Evolutionary conservation across 495 filamentous ascomycete genomes (phyloP), one percentile per base, ranked within the genome.

Genomic region (Neurospora sp.): DNA sequence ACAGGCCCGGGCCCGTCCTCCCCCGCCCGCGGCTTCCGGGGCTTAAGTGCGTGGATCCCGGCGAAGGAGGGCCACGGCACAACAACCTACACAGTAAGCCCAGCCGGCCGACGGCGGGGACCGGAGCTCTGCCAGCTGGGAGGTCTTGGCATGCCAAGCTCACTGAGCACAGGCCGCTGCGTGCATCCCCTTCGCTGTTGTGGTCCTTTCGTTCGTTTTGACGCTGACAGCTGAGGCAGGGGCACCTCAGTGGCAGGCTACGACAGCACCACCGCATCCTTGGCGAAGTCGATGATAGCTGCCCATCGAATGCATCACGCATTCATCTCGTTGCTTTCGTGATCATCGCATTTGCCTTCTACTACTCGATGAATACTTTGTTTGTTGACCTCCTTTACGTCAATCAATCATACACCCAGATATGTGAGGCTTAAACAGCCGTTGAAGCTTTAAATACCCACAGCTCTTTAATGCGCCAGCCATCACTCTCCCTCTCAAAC

Each of bases 401-500:
- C 46, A 23, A 54, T 54, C n/a, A 54, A 12, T 23, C 20, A 31
- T 62, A 62, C 23, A 8, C 23, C 54, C 54, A 62, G 54, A 62
- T 62, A 62, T 62, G 54, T 62, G 54, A 62, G 23, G 54, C 54
- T 62, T 31, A 16, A 62, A 62, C 54, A 62, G 23, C 23, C 23
- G 54, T 62, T 62, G 12, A 62, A 62, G 54, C 27, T 62, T 62
- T 59, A 16, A 4, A 4, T 1, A 27, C 20, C n/a, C 3, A 62
- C 27, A 62, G 23, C 23, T 62, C 54, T 62, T 62, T 62, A 62
- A 62, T 62, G 54, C 54, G 54, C 54, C 54, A 62, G 6, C 54
- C 12, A 62, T 62, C 54, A 62, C 54, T 37, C 54, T 74, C 46
- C 20, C 38, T 18, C 39, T 54, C 75, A 71, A 73, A 79, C 48